Evolutionary conservation across 2,329 filamentous ascomycete species (phyloP), one percentile per base, ranked within the genome.

Genomic region (Fusarium sp.): DNA sequence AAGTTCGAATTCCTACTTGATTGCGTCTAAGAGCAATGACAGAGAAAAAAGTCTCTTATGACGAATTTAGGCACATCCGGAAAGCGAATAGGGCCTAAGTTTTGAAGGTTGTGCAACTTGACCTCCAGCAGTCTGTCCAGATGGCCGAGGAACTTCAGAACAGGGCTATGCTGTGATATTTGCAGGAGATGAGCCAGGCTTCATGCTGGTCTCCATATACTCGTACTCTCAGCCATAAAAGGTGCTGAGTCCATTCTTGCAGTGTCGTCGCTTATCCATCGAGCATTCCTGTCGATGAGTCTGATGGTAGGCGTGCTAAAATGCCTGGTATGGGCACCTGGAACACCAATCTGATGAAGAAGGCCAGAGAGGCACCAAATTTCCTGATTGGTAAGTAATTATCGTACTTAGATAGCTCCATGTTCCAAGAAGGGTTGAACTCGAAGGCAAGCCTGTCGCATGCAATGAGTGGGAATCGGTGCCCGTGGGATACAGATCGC

Each of bases 401-500:
- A 3, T 37, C 23, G 13, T 25, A 9, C 11, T 37, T 18, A 12
- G n/a, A 53, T 16, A 53, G 12, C 6, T 53, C 6, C 13, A 5
- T 16, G 23, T 53, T 37, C 32, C 49, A 53, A 25, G 9, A 25
- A 25, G 49, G 18, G 3, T 35, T 5, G 32, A 25, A 53, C 25
- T 35, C 49, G 32, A 37, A 53, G 32, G n/a, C 23, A 5, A 53
- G 49, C 15, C 49, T 6, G 3, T 8, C 2, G 18, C 6, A 53
- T 16, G 3, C 3, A 11, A 12, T 8, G 4, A 53, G 8, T 4
- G 9, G 12, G 49, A 21, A 11, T 7, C 1, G 15, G 5, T 16
- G 2, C 12, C n/a, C n/a, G 19, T 2, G 4, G 23, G 16, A 4
- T 9, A 4, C n/a, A 10, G n/a, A 5, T 6, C 49, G 32, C 32